phyloP scores from a whole-genome alignment of 208 protist genomes.

The Lotmaria passim region DNA sequence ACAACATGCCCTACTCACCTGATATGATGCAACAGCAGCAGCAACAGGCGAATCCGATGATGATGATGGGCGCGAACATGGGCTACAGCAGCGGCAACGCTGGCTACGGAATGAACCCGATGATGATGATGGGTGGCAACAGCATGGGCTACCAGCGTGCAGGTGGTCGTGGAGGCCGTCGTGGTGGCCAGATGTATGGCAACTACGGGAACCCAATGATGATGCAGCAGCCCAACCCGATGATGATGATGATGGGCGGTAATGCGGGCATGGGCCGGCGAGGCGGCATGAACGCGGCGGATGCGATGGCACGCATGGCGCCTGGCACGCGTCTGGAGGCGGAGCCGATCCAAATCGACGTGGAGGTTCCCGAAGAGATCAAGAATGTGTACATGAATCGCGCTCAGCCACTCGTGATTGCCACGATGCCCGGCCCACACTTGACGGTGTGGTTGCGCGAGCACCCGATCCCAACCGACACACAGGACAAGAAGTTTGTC shows the following conservation, averaged over 20 bases:
- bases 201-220: constrained; percentile 33
- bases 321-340: constrained; percentile 39
- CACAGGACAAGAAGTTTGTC: constrained; percentile 68
- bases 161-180: constrained; percentile 5
- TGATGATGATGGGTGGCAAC: constrained; percentile 38
- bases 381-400: constrained; percentile 74
- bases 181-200: constrained; percentile 24
- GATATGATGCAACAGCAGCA: constrained; percentile 25
- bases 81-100: constrained; percentile 19
- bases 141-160: constrained; percentile 22
- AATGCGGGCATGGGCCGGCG: constrained; percentile 1
- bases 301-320: constrained; percentile 1
- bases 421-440: constrained; percentile 80
- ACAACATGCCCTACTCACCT: constrained; percentile 12
- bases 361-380: constrained; percentile 68
- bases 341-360: constrained; percentile 57
- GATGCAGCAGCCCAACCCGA: constrained; percentile 27
- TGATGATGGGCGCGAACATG: constrained; percentile 32
- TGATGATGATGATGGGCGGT: constrained; percentile 23
- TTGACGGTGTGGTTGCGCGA: constrained; percentile 88
- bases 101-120: constrained; percentile 29
- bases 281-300: constrained; percentile 5
- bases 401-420: constrained; percentile 64
- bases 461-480: constrained; percentile 52
- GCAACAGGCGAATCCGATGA: constrained; percentile 12